These are phyloP conservation scores for Trypanosoma melophagium DNA, from an alignment of 208 protist genomes.

Conservation along the genomic window DNA sequence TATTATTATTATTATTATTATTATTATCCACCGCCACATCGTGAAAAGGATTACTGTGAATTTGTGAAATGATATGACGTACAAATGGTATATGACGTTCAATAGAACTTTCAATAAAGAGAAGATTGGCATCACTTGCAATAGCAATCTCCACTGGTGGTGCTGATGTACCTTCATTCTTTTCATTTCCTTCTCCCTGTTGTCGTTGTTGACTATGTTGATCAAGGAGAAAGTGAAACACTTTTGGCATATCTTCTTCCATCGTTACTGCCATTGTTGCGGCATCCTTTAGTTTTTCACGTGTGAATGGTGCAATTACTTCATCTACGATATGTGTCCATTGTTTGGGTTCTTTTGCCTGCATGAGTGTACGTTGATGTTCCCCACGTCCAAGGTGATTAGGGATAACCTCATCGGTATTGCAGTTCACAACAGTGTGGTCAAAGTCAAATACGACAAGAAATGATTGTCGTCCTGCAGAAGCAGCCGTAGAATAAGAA, in stretches of 20 bases:
- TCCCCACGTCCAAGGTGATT: constrained; percentile 45
- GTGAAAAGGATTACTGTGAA: constrained; percentile 86
- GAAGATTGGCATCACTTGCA: constrained; percentile 76
- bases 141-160: constrained; percentile 73
- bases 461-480: constrained; percentile 70
- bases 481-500: neutral
- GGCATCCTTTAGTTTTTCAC: constrained; percentile 46
- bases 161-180: neutral
- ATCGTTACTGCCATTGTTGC: constrained; percentile 54
- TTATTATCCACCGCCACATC: constrained; percentile 26
- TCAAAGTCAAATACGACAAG: constrained; percentile 92
- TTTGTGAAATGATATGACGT: constrained; percentile 51
- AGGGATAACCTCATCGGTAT: constrained; percentile 83
- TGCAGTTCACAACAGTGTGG: constrained; percentile 84
- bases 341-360: constrained; percentile 42
- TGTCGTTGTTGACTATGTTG: constrained; percentile 30
- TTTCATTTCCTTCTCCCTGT: neutral
- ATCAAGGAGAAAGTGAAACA: constrained; percentile 61
- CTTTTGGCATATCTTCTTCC: constrained; percentile 55
- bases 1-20: neutral
- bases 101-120: constrained; percentile 78
- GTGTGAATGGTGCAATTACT: constrained; percentile 60
- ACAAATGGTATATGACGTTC: constrained; percentile 50
- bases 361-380: constrained; percentile 32
- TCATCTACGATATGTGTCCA: constrained; percentile 81